Evolutionary conservation across 805 yeast species (phyloP), one percentile per base, ranked within the genome.

Genomic region (Saturnispora quitensis): DNA sequence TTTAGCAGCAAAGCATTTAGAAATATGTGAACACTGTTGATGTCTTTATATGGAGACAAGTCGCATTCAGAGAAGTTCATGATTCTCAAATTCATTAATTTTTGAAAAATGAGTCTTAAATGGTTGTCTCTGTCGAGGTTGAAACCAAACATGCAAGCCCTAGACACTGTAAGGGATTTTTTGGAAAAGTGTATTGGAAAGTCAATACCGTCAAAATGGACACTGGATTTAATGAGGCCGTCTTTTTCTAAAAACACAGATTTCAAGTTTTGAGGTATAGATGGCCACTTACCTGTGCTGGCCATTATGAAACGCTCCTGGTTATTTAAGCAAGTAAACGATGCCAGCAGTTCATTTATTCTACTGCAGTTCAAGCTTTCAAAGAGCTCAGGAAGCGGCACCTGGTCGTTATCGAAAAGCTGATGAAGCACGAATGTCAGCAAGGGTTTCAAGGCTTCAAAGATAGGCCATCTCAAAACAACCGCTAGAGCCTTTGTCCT

Each of bases 401-500:
- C 22, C 7, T 17, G 17, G 13, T 36, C 27, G 15, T 58, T 49
- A 13, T 54, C 50, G 12, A 62, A 44, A 49, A 68, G 69, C 31
- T 64, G 63, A 60, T 77, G 80, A 43, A 78, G 62, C 36, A 77
- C 60, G 25, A 74, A 73, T 43, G 73, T 65, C 49, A 78, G 55
- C 43, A 78, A 56, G 1, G 82, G 82, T 56, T 72, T 73, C 57
- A 78, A 75, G 56, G 67, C 69, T 55, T 75, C 73, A 63, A 77
- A 75, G 51, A 69, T 68, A 8, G 73, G 60, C 36, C 75, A 57
- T 40, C 62, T 63, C 12, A 81, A 76, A 13, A 78, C 60, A 15
- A 78, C 68, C 7, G 79, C 72, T 13, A 78, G 57, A 10, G 78
- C 71, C 53, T 72, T 77, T 33, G 60, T 77, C 53, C 66, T 68